Conservation (phyloP, 2,329 filamentous ascomycete species). For the Sclerotinia minor region DNA sequence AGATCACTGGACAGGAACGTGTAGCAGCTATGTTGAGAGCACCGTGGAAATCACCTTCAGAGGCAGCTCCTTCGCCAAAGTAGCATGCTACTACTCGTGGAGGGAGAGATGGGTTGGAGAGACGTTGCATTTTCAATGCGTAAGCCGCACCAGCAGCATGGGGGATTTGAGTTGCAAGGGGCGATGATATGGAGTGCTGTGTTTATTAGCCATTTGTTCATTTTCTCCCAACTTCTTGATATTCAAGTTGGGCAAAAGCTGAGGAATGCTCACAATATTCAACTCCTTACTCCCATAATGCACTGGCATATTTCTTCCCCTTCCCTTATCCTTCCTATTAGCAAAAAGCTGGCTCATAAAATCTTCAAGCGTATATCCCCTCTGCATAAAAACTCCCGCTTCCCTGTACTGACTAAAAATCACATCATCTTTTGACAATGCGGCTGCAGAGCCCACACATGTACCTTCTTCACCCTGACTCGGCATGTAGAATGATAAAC, state of each 20-base stretch:
- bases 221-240: too few relatives aligned
- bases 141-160: slow-evolving; percentile 87
- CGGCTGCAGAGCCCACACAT: slow-evolving; percentile 83
- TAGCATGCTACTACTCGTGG: slow-evolving; percentile 76
- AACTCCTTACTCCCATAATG: slow-evolving; percentile 86
- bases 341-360: slow-evolving; percentile 97
- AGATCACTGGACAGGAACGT: slow-evolving; percentile 80
- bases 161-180: slow-evolving; percentile 84
- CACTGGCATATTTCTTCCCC: slow-evolving; percentile 93
- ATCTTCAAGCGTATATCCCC: slow-evolving; percentile 81
- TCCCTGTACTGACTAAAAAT: slow-evolving; percentile 95
- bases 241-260: not conserved
- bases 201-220: not conserved
- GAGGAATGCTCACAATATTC: slow-evolving; percentile 66
- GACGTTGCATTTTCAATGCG: slow-evolving; percentile 77
- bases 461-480: slow-evolving; percentile 67
- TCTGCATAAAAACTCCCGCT: slow-evolving; percentile 84
- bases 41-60: slow-evolving; percentile 89
- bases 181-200: slow-evolving; percentile 78
- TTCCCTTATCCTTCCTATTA: slow-evolving; percentile 76
- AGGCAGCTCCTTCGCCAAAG: slow-evolving; percentile 88
- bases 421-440: slow-evolving; percentile 79
- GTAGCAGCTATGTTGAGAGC: slow-evolving; percentile 90
- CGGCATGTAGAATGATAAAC: slow-evolving; percentile 82
- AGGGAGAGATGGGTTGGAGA: slow-evolving; percentile 67